phyloP scores from a whole-genome alignment of 306 rosid genomes.

The Cicer bijugum region DNA sequence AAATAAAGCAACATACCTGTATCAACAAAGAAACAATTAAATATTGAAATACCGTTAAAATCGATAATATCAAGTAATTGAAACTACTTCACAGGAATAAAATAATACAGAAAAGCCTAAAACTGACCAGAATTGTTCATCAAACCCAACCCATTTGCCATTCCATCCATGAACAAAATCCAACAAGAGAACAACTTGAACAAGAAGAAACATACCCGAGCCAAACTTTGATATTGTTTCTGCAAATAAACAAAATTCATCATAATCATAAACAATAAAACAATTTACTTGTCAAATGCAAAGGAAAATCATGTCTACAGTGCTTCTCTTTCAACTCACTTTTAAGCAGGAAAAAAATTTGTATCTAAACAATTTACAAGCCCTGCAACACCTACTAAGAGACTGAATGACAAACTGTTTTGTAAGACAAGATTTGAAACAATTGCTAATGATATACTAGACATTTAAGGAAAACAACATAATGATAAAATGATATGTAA shows the following conservation, averaged over 20 bases:
- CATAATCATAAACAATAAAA: slow-evolving; percentile 16
- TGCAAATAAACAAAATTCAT: slow-evolving; percentile 48
- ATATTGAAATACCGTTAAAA: slow-evolving; percentile 23
- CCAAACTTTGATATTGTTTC: slow-evolving; percentile 91
- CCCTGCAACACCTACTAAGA: not conserved
- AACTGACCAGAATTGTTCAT: slow-evolving; percentile 91
- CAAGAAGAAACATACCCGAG: slow-evolving; percentile 92
- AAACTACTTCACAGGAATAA: slow-evolving; percentile 18
- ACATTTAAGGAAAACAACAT: not conserved
- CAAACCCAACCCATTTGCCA: slow-evolving; percentile 96
- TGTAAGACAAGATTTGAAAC: not conserved
- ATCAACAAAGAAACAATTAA: slow-evolving; percentile 38
- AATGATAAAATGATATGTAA: not conserved
- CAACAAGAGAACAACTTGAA: slow-evolving; percentile 97
- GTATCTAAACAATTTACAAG: slow-evolving; percentile 1
- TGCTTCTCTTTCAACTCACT: slow-evolving; percentile 15
- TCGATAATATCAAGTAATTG: slow-evolving; percentile 20
- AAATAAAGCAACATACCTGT: slow-evolving; percentile 83
- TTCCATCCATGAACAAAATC: slow-evolving; percentile 99
- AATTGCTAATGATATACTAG: not conserved
- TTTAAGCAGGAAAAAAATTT: not conserved
- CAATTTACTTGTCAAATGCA: slow-evolving; percentile 27
- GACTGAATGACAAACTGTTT: not conserved
- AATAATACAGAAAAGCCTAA: slow-evolving; percentile 38
- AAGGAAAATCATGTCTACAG: not conserved